Base-by-base conservation (phyloP, 305 asterid genomes). In the Fraxinus sp. region DNA sequence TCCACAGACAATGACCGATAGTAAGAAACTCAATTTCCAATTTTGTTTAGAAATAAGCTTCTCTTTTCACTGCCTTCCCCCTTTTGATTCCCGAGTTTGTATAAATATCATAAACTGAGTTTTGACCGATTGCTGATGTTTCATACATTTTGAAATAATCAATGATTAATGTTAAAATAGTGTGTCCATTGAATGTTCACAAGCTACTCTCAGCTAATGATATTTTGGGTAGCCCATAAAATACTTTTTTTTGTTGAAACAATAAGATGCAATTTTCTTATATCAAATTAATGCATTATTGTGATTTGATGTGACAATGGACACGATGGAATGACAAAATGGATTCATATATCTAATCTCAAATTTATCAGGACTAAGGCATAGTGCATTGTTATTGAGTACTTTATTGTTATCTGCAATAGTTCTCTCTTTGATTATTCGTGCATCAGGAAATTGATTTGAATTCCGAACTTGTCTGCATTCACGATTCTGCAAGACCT, bases 401-500 rank as follows among this genome's bases (percentile, higher is more conserved):
- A 36, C 39, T 80, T 74, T 7, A 33, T 76, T 82, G 59, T 62
- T n/a, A 22, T 16, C 11, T 39, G 44, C 28, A 28, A 59, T 20
- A n/a, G 66, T 52, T 78, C 46, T 73, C 5, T 81, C 28, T 81
- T 84, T 80, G 39, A n/a, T 81, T 80, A 52, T 85, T 83, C 78
- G 49, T 70, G 49, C 88, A 68, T 81, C 90, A 95, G 99, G 97
- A 88, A 78, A 88, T 89, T 78, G 95, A 93, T 95, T 85, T 86
- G 85, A 89, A 81, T 82, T 86, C 97, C 11, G 93, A 94, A 85
- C 93, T 95, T 44, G 95, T 91, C 74, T 95, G 99, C 89, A 92
- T 94, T 82, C 99, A 95, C 86, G 99, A 94, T 87, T 94, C 99
- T 82, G 98, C 99, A 68, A 94, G 99, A 88, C 99, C 99, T 79